These are phyloP conservation scores for Akanthomyces dipterigenus DNA, from an alignment of 2,329 filamentous ascomycete genomes.

Conservation along the genomic window DNA sequence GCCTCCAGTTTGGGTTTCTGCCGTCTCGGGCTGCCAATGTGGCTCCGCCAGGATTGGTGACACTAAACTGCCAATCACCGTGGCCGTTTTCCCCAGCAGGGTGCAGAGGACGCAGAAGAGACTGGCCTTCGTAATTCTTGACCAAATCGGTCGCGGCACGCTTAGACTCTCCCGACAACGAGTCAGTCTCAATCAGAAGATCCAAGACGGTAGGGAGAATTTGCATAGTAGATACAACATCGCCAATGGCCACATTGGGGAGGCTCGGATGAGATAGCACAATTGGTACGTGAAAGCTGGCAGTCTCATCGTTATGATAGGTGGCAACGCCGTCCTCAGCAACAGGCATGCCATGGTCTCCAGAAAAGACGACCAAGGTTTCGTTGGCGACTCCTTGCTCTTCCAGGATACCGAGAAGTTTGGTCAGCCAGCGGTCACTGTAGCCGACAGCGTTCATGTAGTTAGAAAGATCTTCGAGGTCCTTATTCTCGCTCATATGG, in stretches of 20 bases:
- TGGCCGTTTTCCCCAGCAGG: slow-evolving; percentile 15
- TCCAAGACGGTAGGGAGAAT: slow-evolving; percentile 30
- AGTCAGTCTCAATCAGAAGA: slow-evolving; percentile 26
- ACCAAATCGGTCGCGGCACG: slow-evolving; percentile 22
- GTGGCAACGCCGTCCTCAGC: slow-evolving; percentile 25
- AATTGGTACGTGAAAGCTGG: slow-evolving; percentile 27
- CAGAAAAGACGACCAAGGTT: slow-evolving; percentile 26
- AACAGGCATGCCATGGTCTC: slow-evolving; percentile 28
- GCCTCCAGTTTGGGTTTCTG: slow-evolving; percentile 16
- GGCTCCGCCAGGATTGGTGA: slow-evolving; percentile 22
- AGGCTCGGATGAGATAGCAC: slow-evolving; percentile 28
- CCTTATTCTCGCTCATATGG: slow-evolving; percentile 19
- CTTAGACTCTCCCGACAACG: slow-evolving; percentile 22
- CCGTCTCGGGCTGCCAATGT: slow-evolving; percentile 19
- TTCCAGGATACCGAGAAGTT: slow-evolving; percentile 24
- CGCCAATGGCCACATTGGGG: slow-evolving; percentile 23
- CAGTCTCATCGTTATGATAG: slow-evolving; percentile 28
- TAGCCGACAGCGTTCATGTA: slow-evolving; percentile 29
- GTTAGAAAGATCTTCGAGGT: slow-evolving; percentile 25
- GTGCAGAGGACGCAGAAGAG: slow-evolving; percentile 25
- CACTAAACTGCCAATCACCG: slow-evolving; percentile 23
- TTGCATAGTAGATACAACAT: slow-evolving; percentile 26
- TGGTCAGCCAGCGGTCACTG: slow-evolving; percentile 27
- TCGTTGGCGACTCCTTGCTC: slow-evolving; percentile 27
- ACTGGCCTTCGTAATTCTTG: slow-evolving; percentile 29